Conservation (phyloP, 176 grass and related monocot genomes). For the barley (Hordeum vulgare) region MorexV3_pseudomolecules_assembly NC_058519.1:416556125-416556624, state of each 20-base stretch:
- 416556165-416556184: slow-evolving; percentile 38
- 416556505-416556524: slow-evolving; percentile 41
- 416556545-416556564: not conserved
- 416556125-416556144: not conserved
- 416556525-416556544: not conserved
- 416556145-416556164: slow-evolving; percentile 28
- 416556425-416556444: slow-evolving; percentile 91
- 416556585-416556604: not conserved
- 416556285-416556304: slow-evolving; percentile 31
- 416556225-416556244: slow-evolving; percentile 47
- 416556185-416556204: slow-evolving; percentile 57
- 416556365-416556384: not conserved
- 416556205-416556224: slow-evolving; percentile 81
- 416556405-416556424: slow-evolving; percentile 81
- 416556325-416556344: not conserved
- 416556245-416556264: slow-evolving; percentile 60
- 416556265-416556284: slow-evolving; percentile 89
- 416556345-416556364: not conserved
- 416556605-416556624: not conserved
- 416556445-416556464: slow-evolving; percentile 61
- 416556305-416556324: too few species aligned
- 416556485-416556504: slow-evolving; percentile 90
- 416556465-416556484: slow-evolving; percentile 79
- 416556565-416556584: not conserved
- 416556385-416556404: slow-evolving; percentile 84